These are phyloP conservation scores for Ricinus communis DNA, from an alignment of 345 rosid genomes.

Conservation along the genomic window DNA sequence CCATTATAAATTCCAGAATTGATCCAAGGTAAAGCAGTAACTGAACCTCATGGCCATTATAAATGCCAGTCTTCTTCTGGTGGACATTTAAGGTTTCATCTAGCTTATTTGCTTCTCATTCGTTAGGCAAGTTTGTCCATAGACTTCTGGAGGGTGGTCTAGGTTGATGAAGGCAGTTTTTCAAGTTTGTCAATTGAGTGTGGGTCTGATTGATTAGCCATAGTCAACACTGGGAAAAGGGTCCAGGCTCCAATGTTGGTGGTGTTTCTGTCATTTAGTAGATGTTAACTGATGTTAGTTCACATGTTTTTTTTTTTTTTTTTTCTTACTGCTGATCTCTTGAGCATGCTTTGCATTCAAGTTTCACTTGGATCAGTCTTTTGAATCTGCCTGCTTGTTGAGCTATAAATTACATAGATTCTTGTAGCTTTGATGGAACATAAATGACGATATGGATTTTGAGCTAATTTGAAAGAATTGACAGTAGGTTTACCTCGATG, in stretches of 20 bases:
- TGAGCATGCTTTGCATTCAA: not conserved
- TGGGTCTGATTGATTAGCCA: not conserved
- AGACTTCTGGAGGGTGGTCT: not conserved
- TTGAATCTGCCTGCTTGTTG: too few relatives aligned
- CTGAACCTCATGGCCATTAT: slow-evolving; percentile 11
- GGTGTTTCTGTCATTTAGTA: not conserved
- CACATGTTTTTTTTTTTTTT: too few relatives aligned
- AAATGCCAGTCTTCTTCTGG: slow-evolving; percentile 21
- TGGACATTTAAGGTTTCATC: slow-evolving; percentile 24
- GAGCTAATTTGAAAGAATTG: too few relatives aligned
- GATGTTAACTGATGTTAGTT: not conserved
- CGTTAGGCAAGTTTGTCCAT: not conserved
- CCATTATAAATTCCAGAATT: slow-evolving; percentile 46
- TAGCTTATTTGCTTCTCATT: slow-evolving; percentile 8
- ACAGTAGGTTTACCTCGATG: too few relatives aligned
- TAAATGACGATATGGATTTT: too few relatives aligned
- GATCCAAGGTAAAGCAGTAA: not conserved
- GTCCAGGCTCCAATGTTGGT: not conserved
- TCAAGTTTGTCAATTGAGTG: not conserved
- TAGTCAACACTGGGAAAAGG: not conserved
- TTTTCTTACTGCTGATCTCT: not conserved
- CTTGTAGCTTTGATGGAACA: too few relatives aligned
- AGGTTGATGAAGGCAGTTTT: not conserved
- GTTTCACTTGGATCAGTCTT: not conserved
- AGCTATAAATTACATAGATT: too few relatives aligned